Evolutionary conservation across 306 rosid species (phyloP).

Genomic region (Trifolium pratense): DNA sequence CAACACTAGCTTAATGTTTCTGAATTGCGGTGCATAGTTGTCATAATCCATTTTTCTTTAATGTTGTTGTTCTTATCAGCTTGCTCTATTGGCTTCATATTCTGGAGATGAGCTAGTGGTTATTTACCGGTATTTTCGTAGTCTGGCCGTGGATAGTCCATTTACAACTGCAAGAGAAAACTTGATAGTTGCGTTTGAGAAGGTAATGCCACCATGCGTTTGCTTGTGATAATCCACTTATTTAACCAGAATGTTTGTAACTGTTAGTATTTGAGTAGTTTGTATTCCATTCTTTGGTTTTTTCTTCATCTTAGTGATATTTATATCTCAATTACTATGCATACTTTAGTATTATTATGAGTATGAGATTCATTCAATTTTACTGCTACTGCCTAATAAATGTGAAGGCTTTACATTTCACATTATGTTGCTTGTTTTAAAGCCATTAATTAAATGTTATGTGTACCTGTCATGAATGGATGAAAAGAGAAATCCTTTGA

Average conservation of each 20-base stretch:
- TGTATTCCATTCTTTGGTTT: neutral
- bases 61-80: slow-evolving; percentile 54
- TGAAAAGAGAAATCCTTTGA: neutral
- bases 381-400: neutral
- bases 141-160: slow-evolving; percentile 87
- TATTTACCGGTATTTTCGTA: slow-evolving; percentile 89
- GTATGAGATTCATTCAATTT: slow-evolving; percentile 4
- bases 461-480: neutral
- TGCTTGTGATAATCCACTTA: slow-evolving; percentile 1
- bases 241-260: neutral
- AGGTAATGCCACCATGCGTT: slow-evolving; percentile 53
- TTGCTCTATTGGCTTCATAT: slow-evolving; percentile 91
- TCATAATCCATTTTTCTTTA: slow-evolving; percentile 17
- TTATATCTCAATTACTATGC: slow-evolving; percentile 24
- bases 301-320: neutral
- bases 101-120: slow-evolving; percentile 83
- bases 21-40: slow-evolving; percentile 1
- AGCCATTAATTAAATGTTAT: neutral
- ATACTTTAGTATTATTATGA: slow-evolving; percentile 14
- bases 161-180: slow-evolving; percentile 92
- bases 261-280: neutral
- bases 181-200: slow-evolving; percentile 92
- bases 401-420: slow-evolving; percentile 3
- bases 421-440: neutral
- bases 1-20: neutral